These are phyloP conservation scores for Suhomyces guaymorum DNA, from an alignment of 1,139 yeast species.

Conservation along the genomic window DNA sequence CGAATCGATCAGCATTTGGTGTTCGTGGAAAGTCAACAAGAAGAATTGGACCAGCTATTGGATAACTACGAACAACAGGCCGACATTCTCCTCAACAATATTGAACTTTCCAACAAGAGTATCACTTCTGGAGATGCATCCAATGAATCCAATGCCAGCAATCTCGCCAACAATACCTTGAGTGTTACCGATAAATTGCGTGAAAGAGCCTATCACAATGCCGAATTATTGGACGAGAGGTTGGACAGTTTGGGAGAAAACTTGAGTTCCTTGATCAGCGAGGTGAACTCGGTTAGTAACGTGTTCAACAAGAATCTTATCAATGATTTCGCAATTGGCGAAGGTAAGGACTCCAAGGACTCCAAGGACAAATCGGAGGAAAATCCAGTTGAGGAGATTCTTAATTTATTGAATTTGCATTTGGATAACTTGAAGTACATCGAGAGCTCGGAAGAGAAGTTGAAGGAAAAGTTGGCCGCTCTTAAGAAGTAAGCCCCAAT, in stretches of 20 bases:
- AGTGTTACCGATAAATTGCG: constrained; percentile 78
- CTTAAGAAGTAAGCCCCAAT: constrained; percentile 4
- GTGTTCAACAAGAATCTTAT: constrained; percentile 64
- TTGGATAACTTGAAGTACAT: constrained; percentile 87
- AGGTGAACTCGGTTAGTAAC: constrained; percentile 84
- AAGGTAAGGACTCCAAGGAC: constrained; percentile 16
- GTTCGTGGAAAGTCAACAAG: constrained; percentile 89
- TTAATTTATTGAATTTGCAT: constrained; percentile 83
- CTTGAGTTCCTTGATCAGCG: constrained; percentile 73
- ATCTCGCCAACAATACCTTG: constrained; percentile 21
- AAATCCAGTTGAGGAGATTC: constrained; percentile 65
- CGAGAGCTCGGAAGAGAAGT: constrained; percentile 66
- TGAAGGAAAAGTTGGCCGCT: constrained; percentile 64
- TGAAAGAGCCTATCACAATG: constrained; percentile 85
- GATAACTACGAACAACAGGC: constrained; percentile 88
- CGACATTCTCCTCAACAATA: constrained; percentile 52
- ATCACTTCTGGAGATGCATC: constrained; percentile 6
- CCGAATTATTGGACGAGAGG: constrained; percentile 82
- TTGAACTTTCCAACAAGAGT: constrained; percentile 31
- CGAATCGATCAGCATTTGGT: constrained; percentile 84
- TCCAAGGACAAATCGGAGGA: constrained; percentile 15
- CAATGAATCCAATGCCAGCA: constrained; percentile 9
- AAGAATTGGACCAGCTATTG: constrained; percentile 79
- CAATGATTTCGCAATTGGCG: constrained; percentile 28
- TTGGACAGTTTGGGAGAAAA: constrained; percentile 76